Percentiles rank a stretch among this genome's conserved stretches.
Evolutionary conservation across 1,284 basidiomycete species (phyloP).

Genomic region (Stereum hirsutum): DNA sequence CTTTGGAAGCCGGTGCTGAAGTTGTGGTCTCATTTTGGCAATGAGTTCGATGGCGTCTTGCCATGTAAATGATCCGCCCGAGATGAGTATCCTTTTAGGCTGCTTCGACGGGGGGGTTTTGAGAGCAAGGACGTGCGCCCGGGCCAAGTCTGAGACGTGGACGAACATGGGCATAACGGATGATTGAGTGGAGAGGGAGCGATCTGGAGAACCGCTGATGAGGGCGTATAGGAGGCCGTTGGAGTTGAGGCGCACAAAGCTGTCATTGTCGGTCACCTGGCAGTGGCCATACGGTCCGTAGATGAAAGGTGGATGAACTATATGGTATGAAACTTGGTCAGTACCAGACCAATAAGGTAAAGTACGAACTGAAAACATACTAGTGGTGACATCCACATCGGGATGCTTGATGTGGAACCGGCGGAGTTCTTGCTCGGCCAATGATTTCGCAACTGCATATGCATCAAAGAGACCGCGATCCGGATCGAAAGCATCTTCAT

Average conservation of each 20-base stretch:
- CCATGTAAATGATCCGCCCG: not conserved
- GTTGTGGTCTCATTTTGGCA: not conserved
- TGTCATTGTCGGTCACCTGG: not conserved
- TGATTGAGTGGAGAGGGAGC: not conserved
- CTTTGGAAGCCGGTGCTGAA: not conserved
- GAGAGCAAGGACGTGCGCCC: not conserved
- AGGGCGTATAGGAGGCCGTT: not conserved
- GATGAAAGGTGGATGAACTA: not conserved
- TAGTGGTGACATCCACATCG: constrained; percentile 1
- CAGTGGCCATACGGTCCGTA: constrained; percentile 1
- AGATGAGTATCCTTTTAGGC: not conserved
- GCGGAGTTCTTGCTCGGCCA: not conserved
- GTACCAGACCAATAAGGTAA: too few species aligned
- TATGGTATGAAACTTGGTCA: not conserved
- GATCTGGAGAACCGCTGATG: not conserved
- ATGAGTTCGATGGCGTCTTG: not conserved
- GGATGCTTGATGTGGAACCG: constrained; percentile 1
- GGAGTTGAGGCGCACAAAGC: not conserved
- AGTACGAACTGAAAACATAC: not conserved
- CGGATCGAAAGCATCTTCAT: not conserved
- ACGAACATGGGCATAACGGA: not conserved
- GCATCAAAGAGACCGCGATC: not conserved
- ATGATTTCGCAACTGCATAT: not conserved
- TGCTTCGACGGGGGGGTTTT: not conserved
- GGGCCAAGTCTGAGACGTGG: constrained; percentile 1